Conservation (phyloP, 116 monocot species). For the Iris pallida region DNA sequence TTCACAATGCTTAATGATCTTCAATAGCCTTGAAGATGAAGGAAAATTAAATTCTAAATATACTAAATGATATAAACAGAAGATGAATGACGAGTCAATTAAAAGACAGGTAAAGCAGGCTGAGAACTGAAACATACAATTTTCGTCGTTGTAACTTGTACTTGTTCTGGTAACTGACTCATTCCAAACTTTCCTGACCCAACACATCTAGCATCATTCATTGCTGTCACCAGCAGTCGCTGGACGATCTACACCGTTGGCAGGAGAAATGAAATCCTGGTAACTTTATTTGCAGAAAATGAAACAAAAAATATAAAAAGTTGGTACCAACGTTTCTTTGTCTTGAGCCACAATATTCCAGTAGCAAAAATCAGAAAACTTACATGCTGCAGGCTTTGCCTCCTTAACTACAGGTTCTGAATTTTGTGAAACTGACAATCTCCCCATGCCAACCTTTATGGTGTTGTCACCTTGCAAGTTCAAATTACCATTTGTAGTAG, state of each 20-base stretch:
- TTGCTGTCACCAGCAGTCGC: constrained; percentile 34
- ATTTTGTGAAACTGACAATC: too few species aligned
- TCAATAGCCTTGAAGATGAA: too few species aligned
- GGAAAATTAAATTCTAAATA: neutral
- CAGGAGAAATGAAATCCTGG: constrained; percentile 35
- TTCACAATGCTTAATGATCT: too few species aligned
- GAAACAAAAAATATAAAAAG: constrained; percentile 4
- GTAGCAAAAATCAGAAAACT: too few species aligned
- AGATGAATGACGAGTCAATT: too few species aligned
- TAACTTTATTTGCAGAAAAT: constrained; percentile 40
- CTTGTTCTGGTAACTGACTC: constrained; percentile 32
- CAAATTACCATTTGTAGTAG: constrained; percentile 23
- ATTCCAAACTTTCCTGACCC: too few species aligned
- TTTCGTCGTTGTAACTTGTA: constrained; percentile 42
- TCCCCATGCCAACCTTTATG: too few species aligned
- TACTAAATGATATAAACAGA: neutral
- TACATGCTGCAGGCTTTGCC: too few species aligned
- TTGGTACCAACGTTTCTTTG: neutral
- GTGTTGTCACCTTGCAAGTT: constrained; percentile 45
- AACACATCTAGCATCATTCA: too few species aligned
- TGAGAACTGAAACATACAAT: constrained; percentile 40
- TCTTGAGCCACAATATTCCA: neutral
- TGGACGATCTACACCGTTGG: constrained; percentile 29
- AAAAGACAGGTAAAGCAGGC: too few species aligned
- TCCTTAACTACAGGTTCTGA: too few species aligned